Conservation (phyloP, 306 rosid genomes). For the Luffa acutangula region DNA sequence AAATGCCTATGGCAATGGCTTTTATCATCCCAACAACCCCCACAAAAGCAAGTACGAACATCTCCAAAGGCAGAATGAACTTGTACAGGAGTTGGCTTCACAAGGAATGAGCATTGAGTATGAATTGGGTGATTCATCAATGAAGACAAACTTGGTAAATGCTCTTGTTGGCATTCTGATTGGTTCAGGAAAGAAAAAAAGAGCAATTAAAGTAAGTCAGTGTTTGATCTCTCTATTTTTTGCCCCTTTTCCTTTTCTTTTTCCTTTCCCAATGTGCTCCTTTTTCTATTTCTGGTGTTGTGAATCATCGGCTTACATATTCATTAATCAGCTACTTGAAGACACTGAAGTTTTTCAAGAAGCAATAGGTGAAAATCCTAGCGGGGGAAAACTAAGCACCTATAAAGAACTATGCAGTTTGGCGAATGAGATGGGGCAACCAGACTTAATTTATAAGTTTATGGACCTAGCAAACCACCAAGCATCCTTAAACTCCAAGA, state of each 20-base stretch:
- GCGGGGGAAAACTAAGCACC: constrained; percentile 86
- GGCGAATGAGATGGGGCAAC: constrained; percentile 98
- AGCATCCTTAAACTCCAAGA: constrained; percentile 72
- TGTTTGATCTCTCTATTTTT: constrained; percentile 9
- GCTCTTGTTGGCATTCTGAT: constrained; percentile 80
- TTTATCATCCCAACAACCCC: background rate
- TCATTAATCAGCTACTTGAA: constrained; percentile 63
- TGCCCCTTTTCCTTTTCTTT: constrained; percentile 11
- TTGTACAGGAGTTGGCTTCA: constrained; percentile 92
- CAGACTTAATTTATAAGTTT: constrained; percentile 91
- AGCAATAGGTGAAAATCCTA: constrained; percentile 61
- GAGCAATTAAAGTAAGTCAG: constrained; percentile 78
- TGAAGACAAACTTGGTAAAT: constrained; percentile 78
- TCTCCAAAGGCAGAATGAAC: constrained; percentile 94
- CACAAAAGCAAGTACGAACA: background rate
- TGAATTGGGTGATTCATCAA: constrained; percentile 82
- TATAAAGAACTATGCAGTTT: constrained; percentile 93
- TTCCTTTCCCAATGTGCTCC: constrained; percentile 3
- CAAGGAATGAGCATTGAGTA: constrained; percentile 99
- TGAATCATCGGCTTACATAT: constrained; percentile 6
- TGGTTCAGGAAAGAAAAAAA: constrained; percentile 83
- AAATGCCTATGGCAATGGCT: background rate
- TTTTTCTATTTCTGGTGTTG: background rate
- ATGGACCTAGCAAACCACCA: constrained; percentile 98
- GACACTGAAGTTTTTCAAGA: constrained; percentile 91